Percentiles rank a stretch among this genome's conserved stretches.
Evolutionary conservation across 129 eudicot genomes (phyloP).

Genomic region (Helianthus annuus): DNA sequence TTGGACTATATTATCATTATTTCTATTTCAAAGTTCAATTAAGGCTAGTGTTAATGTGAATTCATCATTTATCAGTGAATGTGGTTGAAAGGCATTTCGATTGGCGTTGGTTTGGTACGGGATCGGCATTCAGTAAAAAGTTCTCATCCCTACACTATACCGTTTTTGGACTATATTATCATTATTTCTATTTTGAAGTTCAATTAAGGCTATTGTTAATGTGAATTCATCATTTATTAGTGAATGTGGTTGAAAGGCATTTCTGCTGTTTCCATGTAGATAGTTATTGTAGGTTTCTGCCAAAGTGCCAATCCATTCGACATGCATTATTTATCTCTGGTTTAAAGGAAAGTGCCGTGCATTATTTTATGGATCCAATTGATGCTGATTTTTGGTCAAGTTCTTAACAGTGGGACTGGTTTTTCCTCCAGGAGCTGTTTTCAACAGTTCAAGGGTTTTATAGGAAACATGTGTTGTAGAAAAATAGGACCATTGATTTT

Average conservation of each 20-base stretch:
- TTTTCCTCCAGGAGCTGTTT: neutral
- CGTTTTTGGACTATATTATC: neutral
- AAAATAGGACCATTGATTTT: neutral
- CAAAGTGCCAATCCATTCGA: neutral
- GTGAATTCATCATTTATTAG: neutral
- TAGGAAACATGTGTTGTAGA: neutral
- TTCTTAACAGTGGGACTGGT: neutral
- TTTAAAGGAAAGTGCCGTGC: neutral
- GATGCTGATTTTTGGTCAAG: slow-evolving; percentile 7
- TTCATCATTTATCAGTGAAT: neutral
- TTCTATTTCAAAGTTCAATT: neutral
- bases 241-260: too few relatives aligned
- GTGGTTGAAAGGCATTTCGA: neutral
- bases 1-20: neutral
- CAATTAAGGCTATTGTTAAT: neutral
- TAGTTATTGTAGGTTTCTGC: slow-evolving; percentile 1
- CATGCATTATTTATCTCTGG: neutral
- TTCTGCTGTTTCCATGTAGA: neutral
- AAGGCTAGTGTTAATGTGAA: neutral
- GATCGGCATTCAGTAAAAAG: too few relatives aligned
- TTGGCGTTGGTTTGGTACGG: too few relatives aligned
- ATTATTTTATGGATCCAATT: neutral
- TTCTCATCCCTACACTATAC: neutral
- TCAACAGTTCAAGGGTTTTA: neutral
- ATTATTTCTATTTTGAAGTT: neutral